Base-by-base conservation (phyloP, 495 filamentous ascomycete genomes). In the Aspergillus asperescens region DNA sequence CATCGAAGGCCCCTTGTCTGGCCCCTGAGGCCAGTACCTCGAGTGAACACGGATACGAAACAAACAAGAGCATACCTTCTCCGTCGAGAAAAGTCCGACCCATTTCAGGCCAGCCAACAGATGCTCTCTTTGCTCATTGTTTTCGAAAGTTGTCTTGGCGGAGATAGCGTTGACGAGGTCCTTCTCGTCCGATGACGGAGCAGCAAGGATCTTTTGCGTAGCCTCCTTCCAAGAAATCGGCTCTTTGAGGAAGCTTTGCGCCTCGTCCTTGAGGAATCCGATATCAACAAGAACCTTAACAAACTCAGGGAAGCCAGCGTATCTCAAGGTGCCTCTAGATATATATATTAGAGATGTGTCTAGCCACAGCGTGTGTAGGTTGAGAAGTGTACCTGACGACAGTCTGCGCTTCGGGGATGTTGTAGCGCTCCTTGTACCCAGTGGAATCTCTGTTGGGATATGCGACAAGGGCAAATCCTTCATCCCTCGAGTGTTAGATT, bases 361-460 rank as follows among this genome's bases (percentile, higher is more conserved):
- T n/a, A n/a, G n/a, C n/a, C n/a, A n/a, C n/a, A n/a, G n/a, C n/a
- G n/a, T n/a, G n/a, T n/a, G n/a, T 55, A 81, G 76, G 72, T 90
- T 95, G 39, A 90, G 77, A 29, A 95, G 81, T 22, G 90, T 93
- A 44, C 89, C 89, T 42, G 58, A 78, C 57, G 41, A 77, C 56
- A 44, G 70, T 77, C 62, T 75, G 65, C 18, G 74, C 75, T 70
- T 96, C 91, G 50, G 91, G 91, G 62, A 96, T 96, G 62, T 77
- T 79, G 80, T 96, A 98, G 34, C 86, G 80, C 75, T 94, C 88
- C 55, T 81, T 29, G 80, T 88, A 97, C 15, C 83, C 77, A 0
- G 83, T 90, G 1, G 87, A 93, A 70, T 96, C 90, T 48, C 92
- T 78, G 80, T 96, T 96, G 9, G 89, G 88, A 68, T 97, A 98